Percentiles rank a stretch among this genome's conserved stretches.
Conservation (phyloP, 805 yeast genomes). For the Nakazawaea anatomiae region DNA sequence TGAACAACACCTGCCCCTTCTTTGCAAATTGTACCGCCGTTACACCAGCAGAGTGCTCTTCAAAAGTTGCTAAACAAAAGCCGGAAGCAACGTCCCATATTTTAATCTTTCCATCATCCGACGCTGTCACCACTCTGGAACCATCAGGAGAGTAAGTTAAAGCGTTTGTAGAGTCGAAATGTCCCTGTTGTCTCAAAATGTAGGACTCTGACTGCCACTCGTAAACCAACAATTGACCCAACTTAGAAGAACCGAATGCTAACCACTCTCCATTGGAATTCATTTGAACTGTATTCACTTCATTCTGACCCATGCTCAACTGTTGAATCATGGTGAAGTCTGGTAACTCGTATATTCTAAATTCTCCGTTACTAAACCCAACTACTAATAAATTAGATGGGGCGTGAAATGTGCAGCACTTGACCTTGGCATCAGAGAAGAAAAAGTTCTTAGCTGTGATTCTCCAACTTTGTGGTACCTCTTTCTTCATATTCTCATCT, state of each 20-base stretch:
- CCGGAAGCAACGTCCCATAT: constrained; percentile 95
- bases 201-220: constrained; percentile 99
- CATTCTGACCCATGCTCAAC: constrained; percentile 85
- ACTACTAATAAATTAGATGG: constrained; percentile 67
- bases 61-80: constrained; percentile 86
- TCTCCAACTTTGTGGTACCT: constrained; percentile 64
- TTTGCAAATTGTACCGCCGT: constrained; percentile 85
- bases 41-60: constrained; percentile 85
- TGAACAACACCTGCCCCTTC: constrained; percentile 84
- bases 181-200: constrained; percentile 94
- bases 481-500: constrained; percentile 27
- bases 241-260: constrained; percentile 84
- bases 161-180: constrained; percentile 83
- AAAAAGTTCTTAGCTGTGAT: constrained; percentile 74
- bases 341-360: constrained; percentile 85
- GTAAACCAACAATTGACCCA: constrained; percentile 93
- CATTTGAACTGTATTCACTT: constrained; percentile 75
- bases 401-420: constrained; percentile 82
- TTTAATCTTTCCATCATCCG: constrained; percentile 95
- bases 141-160: constrained; percentile 94
- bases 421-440: constrained; percentile 63
- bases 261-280: constrained; percentile 93
- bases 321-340: constrained; percentile 76
- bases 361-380: constrained; percentile 87
- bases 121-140: constrained; percentile 82